Evolutionary conservation across 768 basidiomycete species (phyloP).

Genomic region (Tulasnella sp.): DNA sequence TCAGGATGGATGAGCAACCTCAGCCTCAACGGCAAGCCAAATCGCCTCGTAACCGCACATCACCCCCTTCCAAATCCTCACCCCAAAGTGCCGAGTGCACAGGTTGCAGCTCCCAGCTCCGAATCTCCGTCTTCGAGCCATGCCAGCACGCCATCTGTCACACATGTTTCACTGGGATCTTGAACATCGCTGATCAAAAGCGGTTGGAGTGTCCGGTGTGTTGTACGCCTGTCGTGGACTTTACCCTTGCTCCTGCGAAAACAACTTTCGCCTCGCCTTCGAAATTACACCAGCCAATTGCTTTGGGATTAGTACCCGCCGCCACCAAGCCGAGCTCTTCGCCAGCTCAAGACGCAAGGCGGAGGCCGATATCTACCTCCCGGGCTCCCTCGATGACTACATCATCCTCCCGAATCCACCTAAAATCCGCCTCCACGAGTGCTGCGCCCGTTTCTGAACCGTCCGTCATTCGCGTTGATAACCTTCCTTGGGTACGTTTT

Average conservation of each 20-base stretch:
- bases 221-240: slow-evolving; percentile 56
- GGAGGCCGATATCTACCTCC: background rate
- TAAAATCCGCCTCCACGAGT: background rate
- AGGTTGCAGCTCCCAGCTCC: slow-evolving; percentile 42
- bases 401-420: background rate
- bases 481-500: slow-evolving; percentile 67
- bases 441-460: slow-evolving; percentile 28
- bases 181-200: slow-evolving; percentile 85
- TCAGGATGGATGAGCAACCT: background rate
- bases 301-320: background rate
- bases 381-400: background rate
- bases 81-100: slow-evolving; percentile 34
- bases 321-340: background rate
- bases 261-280: background rate
- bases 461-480: slow-evolving; percentile 71
- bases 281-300: too few species aligned
- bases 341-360: background rate
- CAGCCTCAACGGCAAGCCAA: background rate
- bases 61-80: background rate
- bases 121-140: slow-evolving; percentile 43
- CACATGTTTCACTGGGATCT: slow-evolving; percentile 68
- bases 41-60: background rate
- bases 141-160: slow-evolving; percentile 72
- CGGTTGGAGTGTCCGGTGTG: slow-evolving; percentile 80
- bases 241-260: slow-evolving; percentile 30